Percentiles rank a stretch among this genome's conserved stretches.
Conservation (phyloP, 192 early-diverging fungal genomes). For the Radiomyces spectabilis region DNA sequence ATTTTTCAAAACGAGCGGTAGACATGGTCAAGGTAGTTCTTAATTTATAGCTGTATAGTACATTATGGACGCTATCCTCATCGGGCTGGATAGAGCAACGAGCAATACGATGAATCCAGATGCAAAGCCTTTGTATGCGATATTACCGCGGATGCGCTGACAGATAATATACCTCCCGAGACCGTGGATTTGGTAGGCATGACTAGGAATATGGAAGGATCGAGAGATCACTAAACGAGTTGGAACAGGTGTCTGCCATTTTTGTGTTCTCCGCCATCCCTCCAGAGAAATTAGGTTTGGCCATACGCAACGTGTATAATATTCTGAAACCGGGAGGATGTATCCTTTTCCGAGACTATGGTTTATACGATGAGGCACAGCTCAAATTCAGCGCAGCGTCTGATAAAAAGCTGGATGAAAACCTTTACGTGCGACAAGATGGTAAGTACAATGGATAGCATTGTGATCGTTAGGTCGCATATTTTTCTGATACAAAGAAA, state of each 20-base stretch:
- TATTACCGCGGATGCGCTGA: slow-evolving; percentile 67
- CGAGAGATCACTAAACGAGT: background rate
- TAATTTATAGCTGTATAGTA: background rate
- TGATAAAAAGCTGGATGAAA: slow-evolving; percentile 80
- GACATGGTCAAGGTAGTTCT: slow-evolving; percentile 74
- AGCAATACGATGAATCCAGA: slow-evolving; percentile 58
- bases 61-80: background rate
- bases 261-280: slow-evolving; percentile 96
- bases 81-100: slow-evolving; percentile 34
- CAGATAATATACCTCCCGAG: slow-evolving; percentile 60
- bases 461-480: background rate
- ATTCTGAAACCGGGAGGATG: slow-evolving; percentile 79
- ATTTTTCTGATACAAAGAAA: background rate
- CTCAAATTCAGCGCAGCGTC: slow-evolving; percentile 68
- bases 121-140: slow-evolving; percentile 96
- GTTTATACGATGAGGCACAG: slow-evolving; percentile 92
- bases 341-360: slow-evolving; percentile 96
- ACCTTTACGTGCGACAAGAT: slow-evolving; percentile 96
- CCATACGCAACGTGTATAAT: slow-evolving; percentile 73
- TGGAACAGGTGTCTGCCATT: slow-evolving; percentile 56
- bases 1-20: slow-evolving; percentile 87
- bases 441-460: slow-evolving; percentile 17
- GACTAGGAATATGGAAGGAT: background rate
- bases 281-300: slow-evolving; percentile 70
- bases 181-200: slow-evolving; percentile 70